A percentile compares a stretch with the other conserved stretches of the same genome.
These are phyloP conservation scores for Aspergillus fructus DNA, from an alignment of 2,329 filamentous ascomycete species.

Conservation along the genomic window DNA sequence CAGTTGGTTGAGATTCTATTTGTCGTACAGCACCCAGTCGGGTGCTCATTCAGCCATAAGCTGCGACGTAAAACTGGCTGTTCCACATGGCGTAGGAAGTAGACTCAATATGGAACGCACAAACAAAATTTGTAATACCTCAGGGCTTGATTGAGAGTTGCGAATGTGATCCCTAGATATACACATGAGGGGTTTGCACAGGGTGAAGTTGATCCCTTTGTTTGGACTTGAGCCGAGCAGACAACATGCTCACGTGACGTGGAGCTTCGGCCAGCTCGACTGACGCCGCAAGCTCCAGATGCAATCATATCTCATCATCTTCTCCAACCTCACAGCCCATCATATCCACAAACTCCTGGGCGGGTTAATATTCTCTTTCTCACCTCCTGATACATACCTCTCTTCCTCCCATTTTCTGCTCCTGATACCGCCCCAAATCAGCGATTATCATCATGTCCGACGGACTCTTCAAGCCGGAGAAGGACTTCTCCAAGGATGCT, in stretches of 20 bases:
- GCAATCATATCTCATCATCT: slow-evolving; percentile 14
- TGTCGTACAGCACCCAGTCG: not conserved
- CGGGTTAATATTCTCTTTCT: slow-evolving; percentile 3
- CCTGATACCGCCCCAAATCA: slow-evolving; percentile 14
- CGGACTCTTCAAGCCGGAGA: slow-evolving; percentile 85
- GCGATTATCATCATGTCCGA: slow-evolving; percentile 68
- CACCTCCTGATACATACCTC: slow-evolving; percentile 3
- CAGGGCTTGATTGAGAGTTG: not conserved
- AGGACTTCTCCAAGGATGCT: slow-evolving; percentile 97
- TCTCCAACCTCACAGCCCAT: not conserved
- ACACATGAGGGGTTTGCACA: not conserved
- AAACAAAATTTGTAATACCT: not conserved
- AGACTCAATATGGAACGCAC: not conserved
- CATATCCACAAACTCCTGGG: slow-evolving; percentile 13
- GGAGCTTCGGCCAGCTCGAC: slow-evolving; percentile 30
- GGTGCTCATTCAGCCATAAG: not conserved
- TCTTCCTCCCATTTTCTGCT: not conserved
- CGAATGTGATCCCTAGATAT: not conserved
- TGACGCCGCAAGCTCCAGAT: slow-evolving; percentile 13
- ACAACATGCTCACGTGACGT: slow-evolving; percentile 27
- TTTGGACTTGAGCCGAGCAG: not conserved
- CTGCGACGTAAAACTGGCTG: not conserved
- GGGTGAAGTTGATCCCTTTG: not conserved
- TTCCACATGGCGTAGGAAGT: not conserved
- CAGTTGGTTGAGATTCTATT: not conserved